These are phyloP conservation scores for Chytriomyces sp. DNA, from an alignment of 192 early-diverging fungal genomes.

Conservation along the genomic window DNA sequence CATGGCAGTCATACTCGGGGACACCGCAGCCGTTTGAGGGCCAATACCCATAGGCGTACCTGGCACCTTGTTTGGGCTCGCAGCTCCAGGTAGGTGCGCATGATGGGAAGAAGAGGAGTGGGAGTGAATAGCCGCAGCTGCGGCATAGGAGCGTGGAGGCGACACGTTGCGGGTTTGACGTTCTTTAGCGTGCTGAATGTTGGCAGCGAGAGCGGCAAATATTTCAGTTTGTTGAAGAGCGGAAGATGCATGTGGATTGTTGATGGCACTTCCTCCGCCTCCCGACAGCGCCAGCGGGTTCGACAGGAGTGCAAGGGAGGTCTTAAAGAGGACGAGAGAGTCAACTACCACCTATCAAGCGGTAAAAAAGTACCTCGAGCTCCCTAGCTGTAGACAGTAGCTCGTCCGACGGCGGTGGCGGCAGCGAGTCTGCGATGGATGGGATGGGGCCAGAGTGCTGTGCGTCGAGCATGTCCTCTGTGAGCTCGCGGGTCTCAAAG, in stretches of 20 bases:
- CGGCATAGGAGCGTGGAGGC: neutral
- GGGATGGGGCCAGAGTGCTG: neutral
- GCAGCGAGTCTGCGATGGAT: neutral
- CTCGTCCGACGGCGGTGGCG: neutral
- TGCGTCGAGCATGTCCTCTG: neutral
- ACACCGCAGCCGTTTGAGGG: neutral
- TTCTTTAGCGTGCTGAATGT: neutral
- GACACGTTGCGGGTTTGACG: neutral
- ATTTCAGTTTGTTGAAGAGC: neutral
- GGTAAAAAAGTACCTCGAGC: no score
- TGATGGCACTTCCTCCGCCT: neutral
- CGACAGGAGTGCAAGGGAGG: neutral
- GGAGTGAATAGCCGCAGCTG: no score
- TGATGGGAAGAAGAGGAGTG: no score
- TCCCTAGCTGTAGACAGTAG: neutral
- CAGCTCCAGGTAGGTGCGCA: neutral
- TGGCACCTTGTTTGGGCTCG: neutral
- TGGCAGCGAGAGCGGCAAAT: neutral
- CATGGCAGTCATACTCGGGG: neutral
- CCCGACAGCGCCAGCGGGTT: neutral
- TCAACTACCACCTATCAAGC: no score
- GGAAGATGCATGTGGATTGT: neutral
- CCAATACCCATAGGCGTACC: neutral
- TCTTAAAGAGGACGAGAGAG: no score
- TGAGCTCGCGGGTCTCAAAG: slow-evolving; percentile 15